A percentile compares a stretch with the other conserved stretches of the same genome.
phyloP scores from a whole-genome alignment of 371 early-diverging fungal species.

The Lichtheimia ramosa region DNA sequence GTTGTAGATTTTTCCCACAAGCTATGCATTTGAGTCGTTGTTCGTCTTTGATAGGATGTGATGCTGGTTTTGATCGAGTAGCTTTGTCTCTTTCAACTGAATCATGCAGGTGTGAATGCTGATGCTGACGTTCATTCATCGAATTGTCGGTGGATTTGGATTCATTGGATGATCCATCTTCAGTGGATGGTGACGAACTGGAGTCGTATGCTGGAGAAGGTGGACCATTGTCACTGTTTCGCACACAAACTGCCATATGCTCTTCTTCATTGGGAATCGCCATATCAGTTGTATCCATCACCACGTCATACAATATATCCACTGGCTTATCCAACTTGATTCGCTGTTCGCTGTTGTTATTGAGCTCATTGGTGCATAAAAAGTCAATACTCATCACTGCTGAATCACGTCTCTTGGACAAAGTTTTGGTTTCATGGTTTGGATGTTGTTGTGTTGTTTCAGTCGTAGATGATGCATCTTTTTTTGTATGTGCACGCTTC shows the following conservation, averaged over 20 bases:
- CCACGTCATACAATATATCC: slow-evolving; percentile 38
- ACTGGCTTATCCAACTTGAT: slow-evolving; percentile 17
- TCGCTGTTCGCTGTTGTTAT: slow-evolving; percentile 1
- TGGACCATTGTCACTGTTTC: too few relatives aligned
- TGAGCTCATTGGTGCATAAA: slow-evolving; percentile 26
- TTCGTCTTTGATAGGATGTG: slow-evolving; percentile 16
- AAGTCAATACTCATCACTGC: slow-evolving; percentile 47
- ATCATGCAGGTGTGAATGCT: too few relatives aligned
- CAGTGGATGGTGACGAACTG: too few relatives aligned
- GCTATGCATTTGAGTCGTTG: slow-evolving; percentile 33
- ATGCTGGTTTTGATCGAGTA: background rate
- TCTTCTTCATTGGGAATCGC: too few relatives aligned
- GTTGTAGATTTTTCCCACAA: slow-evolving; percentile 29
- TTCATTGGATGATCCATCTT: too few relatives aligned
- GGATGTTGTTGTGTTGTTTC: background rate
- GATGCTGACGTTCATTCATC: too few relatives aligned
- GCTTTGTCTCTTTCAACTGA: too few relatives aligned
- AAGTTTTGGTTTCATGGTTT: background rate
- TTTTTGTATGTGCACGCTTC: slow-evolving; percentile 4
- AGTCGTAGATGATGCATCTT: background rate
- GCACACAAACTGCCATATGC: too few relatives aligned
- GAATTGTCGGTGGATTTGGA: too few relatives aligned
- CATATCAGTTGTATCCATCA: slow-evolving; percentile 34
- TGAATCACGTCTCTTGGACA: slow-evolving; percentile 1
- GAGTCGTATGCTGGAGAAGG: too few relatives aligned